phyloP scores from a whole-genome alignment of 2,329 filamentous ascomycete genomes.

The Fusarium haematococcum region DNA sequence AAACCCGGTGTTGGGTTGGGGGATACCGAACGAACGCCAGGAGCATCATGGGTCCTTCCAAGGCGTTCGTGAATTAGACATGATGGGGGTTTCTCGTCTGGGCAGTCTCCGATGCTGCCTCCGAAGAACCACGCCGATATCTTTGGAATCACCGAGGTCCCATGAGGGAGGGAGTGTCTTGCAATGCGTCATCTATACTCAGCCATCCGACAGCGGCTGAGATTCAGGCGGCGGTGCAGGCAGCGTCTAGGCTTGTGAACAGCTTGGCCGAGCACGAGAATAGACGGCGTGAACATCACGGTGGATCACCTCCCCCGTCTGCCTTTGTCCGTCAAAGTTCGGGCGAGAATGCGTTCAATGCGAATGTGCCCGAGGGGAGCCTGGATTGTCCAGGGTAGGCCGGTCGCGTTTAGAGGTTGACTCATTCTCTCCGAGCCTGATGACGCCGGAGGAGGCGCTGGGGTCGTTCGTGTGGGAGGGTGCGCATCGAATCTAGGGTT shows the following conservation, averaged over 20 bases:
- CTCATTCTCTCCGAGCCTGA: background rate
- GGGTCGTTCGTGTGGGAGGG: background rate
- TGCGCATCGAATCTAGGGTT: background rate
- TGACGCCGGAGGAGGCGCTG: background rate
- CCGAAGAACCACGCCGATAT: background rate
- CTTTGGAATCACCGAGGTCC: conserved; percentile 7
- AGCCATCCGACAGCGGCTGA: conserved; percentile 21
- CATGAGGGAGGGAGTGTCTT: background rate
- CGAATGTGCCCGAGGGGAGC: background rate
- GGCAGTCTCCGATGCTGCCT: background rate
- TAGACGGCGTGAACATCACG: conserved; percentile 3
- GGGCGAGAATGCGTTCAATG: background rate
- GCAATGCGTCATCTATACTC: conserved; percentile 21
- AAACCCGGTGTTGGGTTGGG: background rate
- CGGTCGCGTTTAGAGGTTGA: background rate
- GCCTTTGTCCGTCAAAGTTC: background rate
- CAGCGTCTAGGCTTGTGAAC: background rate
- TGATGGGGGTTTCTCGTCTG: background rate
- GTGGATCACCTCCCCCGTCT: background rate
- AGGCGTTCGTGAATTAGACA: background rate
- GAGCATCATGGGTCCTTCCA: background rate
- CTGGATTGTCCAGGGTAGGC: background rate
- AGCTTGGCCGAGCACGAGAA: conserved; percentile 10
- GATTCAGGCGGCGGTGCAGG: conserved; percentile 28
- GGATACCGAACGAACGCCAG: background rate